phyloP scores from a whole-genome alignment of 371 early-diverging fungal species.

The Mortierella sp. region DNA sequence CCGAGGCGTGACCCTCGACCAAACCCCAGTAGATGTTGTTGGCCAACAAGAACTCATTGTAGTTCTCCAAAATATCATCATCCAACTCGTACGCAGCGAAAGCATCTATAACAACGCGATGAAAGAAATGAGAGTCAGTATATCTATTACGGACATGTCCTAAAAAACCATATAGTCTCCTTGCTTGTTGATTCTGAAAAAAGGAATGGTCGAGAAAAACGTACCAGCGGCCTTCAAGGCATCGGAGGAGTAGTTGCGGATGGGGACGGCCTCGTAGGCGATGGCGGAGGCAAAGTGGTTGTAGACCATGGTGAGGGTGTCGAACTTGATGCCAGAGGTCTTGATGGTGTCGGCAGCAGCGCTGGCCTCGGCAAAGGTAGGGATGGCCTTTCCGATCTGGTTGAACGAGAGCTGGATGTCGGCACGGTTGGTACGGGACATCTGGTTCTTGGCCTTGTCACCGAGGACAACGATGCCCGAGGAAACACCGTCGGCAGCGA shows the following conservation, averaged over 20 bases:
- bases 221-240: constrained; percentile 84
- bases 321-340: constrained; percentile 74
- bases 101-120: constrained; percentile 74
- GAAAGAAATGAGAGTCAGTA: not conserved
- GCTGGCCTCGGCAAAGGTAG: constrained; percentile 92
- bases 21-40: constrained; percentile 95
- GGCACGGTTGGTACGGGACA: constrained; percentile 80
- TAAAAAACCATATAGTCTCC: not conserved
- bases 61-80: constrained; percentile 89
- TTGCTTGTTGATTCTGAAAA: not conserved
- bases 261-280: constrained; percentile 87
- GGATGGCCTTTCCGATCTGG: constrained; percentile 92
- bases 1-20: constrained; percentile 96
- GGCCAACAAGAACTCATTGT: constrained; percentile 94
- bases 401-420: constrained; percentile 88
- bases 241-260: constrained; percentile 76
- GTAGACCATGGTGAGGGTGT: constrained; percentile 87
- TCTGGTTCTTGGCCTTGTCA: constrained; percentile 95
- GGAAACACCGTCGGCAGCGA: constrained; percentile 62
- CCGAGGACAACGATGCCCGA: constrained; percentile 83
- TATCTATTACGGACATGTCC: not conserved
- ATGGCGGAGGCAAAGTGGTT: constrained; percentile 96
- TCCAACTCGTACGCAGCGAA: constrained; percentile 92
- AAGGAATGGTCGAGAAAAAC: not conserved
- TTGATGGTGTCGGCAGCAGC: constrained; percentile 87